Base-by-base conservation (phyloP, 176 grass and related monocot genomes). In the Bolboschoenus planiculmis region DNA sequence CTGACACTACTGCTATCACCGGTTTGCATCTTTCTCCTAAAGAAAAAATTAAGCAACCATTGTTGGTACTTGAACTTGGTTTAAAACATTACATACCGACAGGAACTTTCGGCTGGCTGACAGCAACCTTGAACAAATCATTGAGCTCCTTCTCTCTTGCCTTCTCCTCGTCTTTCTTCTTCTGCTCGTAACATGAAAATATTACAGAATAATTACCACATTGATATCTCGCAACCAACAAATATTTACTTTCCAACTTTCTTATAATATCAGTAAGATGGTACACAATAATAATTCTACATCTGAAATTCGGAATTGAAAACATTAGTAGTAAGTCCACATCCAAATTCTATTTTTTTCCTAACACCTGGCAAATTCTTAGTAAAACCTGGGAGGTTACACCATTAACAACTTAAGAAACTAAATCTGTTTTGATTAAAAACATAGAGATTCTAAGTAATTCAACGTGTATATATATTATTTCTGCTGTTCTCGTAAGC, bases 101-200 rank as follows among this genome's bases (percentile, higher is more conserved):
- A 35, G 96, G 96, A 29, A 99, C 96, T 85, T 99, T 99, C 16
- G 96, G 96, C 86, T 99, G 96, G 79, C 96, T 99, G 27, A 99
- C 92, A 81, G 96, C 96, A 48, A 99, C 90, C 91, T 99, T 99
- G 86, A 99, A 95, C 5, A 99, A 83, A 89, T 99, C 96, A 84
- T 90, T 99, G 55, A 99, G 92, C 91, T 99, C 96, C 92, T 99
- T 99, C 61, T 99, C 96, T 50, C 96, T 89, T 24, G 86, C 92
- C 86, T 85, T 89, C 50, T 93, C 96, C 83, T 99, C 96, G 67
- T 99, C 96, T 83, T 95, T 99, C 91, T 99, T 99, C 88, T 99
- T 95, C 96, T 99, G 96, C 84, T 51, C 84, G 59, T 82, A 46
- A 57, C 50, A 34, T 40, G 3, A 74, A 58, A 36, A 77, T 53